These are phyloP conservation scores for Fraxinus greggii DNA, from an alignment of 305 asterid species.

Conservation along the genomic window DNA sequence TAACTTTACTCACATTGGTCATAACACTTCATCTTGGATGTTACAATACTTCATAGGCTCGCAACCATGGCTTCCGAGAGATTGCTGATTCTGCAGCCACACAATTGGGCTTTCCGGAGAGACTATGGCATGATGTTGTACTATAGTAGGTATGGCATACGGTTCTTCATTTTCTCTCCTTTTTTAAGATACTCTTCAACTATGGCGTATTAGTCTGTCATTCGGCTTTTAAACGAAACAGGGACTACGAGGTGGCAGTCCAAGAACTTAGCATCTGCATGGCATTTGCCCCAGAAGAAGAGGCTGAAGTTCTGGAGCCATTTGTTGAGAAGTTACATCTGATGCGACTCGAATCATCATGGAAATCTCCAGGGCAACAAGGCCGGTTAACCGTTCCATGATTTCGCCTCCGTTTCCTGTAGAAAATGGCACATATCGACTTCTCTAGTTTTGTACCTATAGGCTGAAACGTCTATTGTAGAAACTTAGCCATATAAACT, in stretches of 20 bases:
- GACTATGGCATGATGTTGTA: constrained; percentile 94
- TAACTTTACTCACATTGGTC: neutral
- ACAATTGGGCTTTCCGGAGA: constrained; percentile 79
- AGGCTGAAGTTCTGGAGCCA: constrained; percentile 61
- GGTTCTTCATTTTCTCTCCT: neutral
- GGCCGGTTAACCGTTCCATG: constrained; percentile 45
- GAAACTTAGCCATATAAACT: constrained; percentile 5
- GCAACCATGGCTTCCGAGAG: constrained; percentile 93
- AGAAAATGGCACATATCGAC: neutral
- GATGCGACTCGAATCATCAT: constrained; percentile 51
- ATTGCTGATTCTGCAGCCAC: constrained; percentile 83
- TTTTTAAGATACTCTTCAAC: neutral
- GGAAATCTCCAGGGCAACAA: constrained; percentile 53
- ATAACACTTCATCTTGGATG: constrained; percentile 22
- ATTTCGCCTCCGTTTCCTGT: constrained; percentile 11
- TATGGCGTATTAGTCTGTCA: neutral
- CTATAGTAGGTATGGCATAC: constrained; percentile 53
- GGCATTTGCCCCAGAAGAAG: constrained; percentile 96
- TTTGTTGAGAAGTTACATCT: constrained; percentile 79
- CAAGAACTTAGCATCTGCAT: constrained; percentile 96
- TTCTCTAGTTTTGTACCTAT: constrained; percentile 1
- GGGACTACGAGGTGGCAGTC: constrained; percentile 79
- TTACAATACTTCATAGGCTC: constrained; percentile 54
- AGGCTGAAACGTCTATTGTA: neutral
- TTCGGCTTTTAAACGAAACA: constrained; percentile 14